Base-by-base conservation (phyloP, 148 eudicot species). In the Amaranthus palmeri region DNA sequence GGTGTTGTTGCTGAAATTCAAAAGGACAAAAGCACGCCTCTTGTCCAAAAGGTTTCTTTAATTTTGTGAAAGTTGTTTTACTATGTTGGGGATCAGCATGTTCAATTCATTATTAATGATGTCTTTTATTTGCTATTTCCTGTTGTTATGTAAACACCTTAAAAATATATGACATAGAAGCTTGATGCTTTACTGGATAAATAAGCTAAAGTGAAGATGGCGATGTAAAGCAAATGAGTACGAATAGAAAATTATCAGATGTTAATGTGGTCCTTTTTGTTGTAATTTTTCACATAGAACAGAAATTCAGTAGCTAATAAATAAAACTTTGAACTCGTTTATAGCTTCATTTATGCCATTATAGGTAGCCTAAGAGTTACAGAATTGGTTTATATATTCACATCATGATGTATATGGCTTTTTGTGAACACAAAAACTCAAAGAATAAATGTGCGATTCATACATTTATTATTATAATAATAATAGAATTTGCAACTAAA, bases 1-100 rank as follows among this genome's bases (percentile, higher is more conserved):
- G 93, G 97, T 57, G 96, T 92, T 81, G 96, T 79, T 80, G 92
- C 97, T 66, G 97, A 89, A 79, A 83, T 92, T 78, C 88, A 74
- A 63, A 88, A 89, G 84, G 92, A 92, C 83, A 92, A 88, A 84
- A 83, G 68, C 83, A 88, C 98, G 60, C 88, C 97, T 86, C 97
- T 93, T 85, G 97, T 91, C 71, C 91, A 78, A 54, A 91, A 93
- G 97, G 98, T 91, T 73, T 72, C 76, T 42, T 66, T 52, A 40
- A 54, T 47, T 52, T 47, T 54, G 47, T 67, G 8, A 44, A 40
- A 62, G 6, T 59, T 36, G 70, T 63, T 69, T 55, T 74, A 42
- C 58, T 25, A 25, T 25, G 36, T 25, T 25, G 36, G 36, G 36
- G 0, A 25, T 25, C 36, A 67, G 36, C 53, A 41, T 63, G 58